A percentile compares a stretch with the other conserved stretches of the same genome.
These are phyloP conservation scores for Pseudophaeomoniella oleicola DNA, from an alignment of 2,329 filamentous ascomycete species.

Conservation along the genomic window DNA sequence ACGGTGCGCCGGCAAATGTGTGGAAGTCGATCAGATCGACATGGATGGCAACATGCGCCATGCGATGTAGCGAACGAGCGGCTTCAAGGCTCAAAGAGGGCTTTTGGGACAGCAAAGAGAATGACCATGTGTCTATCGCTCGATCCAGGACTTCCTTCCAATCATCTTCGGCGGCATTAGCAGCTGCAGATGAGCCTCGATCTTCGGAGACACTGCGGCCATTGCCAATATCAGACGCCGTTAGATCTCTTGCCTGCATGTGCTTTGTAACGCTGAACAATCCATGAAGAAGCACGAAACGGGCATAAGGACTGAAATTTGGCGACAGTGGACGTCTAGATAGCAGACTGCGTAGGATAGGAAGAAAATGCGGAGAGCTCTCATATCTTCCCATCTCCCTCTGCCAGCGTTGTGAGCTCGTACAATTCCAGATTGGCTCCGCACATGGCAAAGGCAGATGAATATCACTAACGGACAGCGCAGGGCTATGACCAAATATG, in stretches of 20 bases:
- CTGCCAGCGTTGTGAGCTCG: conserved; percentile 11
- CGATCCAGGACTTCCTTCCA: conserved; percentile 15
- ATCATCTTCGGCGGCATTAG: conserved; percentile 8
- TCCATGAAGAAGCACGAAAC: conserved; percentile 14
- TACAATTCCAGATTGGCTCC: conserved; percentile 13
- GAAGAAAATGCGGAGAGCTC: conserved; percentile 12
- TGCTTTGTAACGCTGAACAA: conserved; percentile 14
- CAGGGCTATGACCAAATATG: conserved; percentile 15
- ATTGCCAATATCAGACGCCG: conserved; percentile 10
- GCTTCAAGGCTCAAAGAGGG: conserved; percentile 14
- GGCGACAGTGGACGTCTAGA: conserved; percentile 11
- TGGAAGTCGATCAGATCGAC: conserved; percentile 16
- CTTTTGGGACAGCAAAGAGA: conserved; percentile 12
- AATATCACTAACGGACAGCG: conserved; percentile 14
- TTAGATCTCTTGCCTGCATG: conserved; percentile 12
- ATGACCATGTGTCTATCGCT: conserved; percentile 16
- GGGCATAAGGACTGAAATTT: conserved; percentile 12
- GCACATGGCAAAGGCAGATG: conserved; percentile 14
- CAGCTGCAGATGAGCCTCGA: not conserved
- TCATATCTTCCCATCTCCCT: conserved; percentile 8
- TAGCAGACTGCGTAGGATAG: conserved; percentile 11
- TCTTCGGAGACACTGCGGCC: conserved; percentile 1
- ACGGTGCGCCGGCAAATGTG: conserved; percentile 13
- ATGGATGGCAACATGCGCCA: conserved; percentile 14
- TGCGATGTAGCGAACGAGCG: conserved; percentile 11